Conservation (phyloP, 306 rosid species). For the Trifolium dubium region DNA sequence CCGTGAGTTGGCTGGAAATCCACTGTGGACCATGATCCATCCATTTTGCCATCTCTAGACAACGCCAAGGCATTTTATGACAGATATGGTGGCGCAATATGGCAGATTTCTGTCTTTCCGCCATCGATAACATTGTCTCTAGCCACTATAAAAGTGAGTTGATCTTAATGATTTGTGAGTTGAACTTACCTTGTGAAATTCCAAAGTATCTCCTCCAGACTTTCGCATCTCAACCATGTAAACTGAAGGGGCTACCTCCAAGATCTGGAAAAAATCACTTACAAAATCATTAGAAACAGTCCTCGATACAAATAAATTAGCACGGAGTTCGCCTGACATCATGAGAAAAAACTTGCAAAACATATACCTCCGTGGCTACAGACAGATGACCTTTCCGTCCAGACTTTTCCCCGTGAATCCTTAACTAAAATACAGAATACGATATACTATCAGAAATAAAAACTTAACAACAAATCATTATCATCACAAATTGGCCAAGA, state of each 20-base stretch:
- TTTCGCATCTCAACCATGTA: slow-evolving; percentile 94
- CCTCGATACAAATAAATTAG: slow-evolving; percentile 2
- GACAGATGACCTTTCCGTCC: slow-evolving; percentile 96
- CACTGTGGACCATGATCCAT: no score
- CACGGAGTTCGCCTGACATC: background rate
- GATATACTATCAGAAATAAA: slow-evolving; percentile 33
- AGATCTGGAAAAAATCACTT: slow-evolving; percentile 57
- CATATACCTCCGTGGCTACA: slow-evolving; percentile 81
- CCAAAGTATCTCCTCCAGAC: slow-evolving; percentile 88
- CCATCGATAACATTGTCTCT: no score
- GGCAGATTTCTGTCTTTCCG: no score
- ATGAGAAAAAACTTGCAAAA: slow-evolving; percentile 21
- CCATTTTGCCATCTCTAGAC: no score
- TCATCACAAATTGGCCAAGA: background rate
- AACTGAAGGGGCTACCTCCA: slow-evolving; percentile 92
- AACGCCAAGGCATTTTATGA: no score
- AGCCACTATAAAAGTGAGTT: background rate
- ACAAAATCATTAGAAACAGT: slow-evolving; percentile 30
- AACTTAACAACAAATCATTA: background rate
- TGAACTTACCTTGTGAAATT: slow-evolving; percentile 77
- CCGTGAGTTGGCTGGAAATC: no score
- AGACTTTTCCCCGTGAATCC: slow-evolving; percentile 83
- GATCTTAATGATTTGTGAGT: background rate
- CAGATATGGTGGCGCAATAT: no score
- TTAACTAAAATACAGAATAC: slow-evolving; percentile 59